These are phyloP conservation scores for Immersiporthe knoxdaviesiana DNA, from an alignment of 2,329 filamentous ascomycete species.

Conservation along the genomic window DNA sequence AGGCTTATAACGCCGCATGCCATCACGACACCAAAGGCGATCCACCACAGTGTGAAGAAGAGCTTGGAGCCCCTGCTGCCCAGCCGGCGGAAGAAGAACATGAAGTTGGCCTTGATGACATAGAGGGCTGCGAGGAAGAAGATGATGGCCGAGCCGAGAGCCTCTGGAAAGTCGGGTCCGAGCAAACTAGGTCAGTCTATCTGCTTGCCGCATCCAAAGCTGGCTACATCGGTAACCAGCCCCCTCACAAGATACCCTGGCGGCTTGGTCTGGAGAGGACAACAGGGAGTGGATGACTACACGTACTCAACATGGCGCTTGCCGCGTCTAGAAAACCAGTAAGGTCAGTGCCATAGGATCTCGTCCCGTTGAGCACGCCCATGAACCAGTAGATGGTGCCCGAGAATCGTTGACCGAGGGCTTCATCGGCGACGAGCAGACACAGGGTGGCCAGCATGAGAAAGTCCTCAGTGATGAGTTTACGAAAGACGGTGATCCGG, in stretches of 20 bases:
- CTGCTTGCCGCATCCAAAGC: neutral
- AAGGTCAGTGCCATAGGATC: neutral
- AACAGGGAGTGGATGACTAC: neutral
- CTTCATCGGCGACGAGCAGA: constrained; percentile 22
- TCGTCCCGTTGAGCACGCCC: constrained; percentile 16
- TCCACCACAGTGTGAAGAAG: constrained; percentile 25
- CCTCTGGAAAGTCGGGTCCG: constrained; percentile 7
- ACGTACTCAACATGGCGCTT: constrained; percentile 26
- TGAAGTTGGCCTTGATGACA: constrained; percentile 28
- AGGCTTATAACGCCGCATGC: constrained; percentile 21
- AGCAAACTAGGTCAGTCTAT: neutral
- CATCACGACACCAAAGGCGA: constrained; percentile 20
- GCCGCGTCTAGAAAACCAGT: constrained; percentile 9
- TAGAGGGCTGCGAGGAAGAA: constrained; percentile 26
- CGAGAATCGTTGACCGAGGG: constrained; percentile 19
- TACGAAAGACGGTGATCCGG: constrained; percentile 24
- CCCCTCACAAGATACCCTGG: neutral
- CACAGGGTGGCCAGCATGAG: constrained; percentile 27
- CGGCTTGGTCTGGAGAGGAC: neutral
- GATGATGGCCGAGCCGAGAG: constrained; percentile 23
- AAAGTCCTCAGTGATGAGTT: constrained; percentile 25
- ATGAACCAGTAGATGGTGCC: constrained; percentile 26
- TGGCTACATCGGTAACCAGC: neutral
- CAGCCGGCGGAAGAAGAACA: constrained; percentile 27
- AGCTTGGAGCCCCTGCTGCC: constrained; percentile 11